Percentiles rank a stretch among this genome's conserved stretches.
phyloP scores from a whole-genome alignment of 306 rosid species.

The Cucurbita argyrosperma region DNA sequence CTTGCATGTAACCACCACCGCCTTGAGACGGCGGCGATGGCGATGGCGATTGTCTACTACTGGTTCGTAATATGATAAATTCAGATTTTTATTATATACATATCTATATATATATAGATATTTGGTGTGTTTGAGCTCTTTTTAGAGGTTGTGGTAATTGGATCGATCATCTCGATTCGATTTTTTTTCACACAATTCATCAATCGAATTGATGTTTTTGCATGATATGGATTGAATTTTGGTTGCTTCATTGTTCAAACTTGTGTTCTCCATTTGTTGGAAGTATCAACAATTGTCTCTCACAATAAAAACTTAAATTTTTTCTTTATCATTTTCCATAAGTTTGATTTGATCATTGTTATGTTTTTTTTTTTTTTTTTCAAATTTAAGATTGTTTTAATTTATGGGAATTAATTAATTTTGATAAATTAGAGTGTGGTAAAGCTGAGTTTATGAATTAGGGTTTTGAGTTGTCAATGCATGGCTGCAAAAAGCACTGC shows the following conservation, averaged over 20 bases:
- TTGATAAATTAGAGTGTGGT: background rate
- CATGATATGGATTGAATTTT: background rate
- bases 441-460: background rate
- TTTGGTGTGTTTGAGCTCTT: background rate
- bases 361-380: too few species aligned
- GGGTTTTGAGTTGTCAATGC: slow-evolving; percentile 2
- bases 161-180: background rate
- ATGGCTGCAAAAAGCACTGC: background rate
- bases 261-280: slow-evolving; percentile 1
- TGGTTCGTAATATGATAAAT: background rate
- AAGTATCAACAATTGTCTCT: background rate
- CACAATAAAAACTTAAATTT: background rate
- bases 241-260: background rate
- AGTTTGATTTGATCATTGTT: background rate
- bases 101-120: background rate
- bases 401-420: background rate
- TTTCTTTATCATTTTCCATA: background rate
- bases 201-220: background rate
- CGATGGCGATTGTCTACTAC: background rate
- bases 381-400: background rate
- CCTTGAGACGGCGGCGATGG: background rate
- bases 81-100: background rate
- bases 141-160: background rate
- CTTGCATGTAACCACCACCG: background rate
- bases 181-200: background rate